Conservation (phyloP, 805 yeast species). For the Metschnikowia cerradonensis region DNA sequence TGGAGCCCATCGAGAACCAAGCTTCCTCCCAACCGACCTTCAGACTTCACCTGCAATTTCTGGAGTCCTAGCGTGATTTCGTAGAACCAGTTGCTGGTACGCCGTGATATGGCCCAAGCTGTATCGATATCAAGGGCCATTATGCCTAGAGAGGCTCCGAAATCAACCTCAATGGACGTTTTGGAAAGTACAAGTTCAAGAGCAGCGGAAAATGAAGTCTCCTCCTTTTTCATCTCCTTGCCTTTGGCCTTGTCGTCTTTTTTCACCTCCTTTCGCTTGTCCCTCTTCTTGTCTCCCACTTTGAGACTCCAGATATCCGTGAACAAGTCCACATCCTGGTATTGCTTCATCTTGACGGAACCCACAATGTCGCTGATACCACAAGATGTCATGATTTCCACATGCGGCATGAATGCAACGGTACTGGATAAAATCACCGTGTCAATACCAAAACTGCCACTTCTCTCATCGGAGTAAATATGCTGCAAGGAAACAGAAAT, state of each 20-base stretch:
- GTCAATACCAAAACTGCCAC: slow-evolving; percentile 59
- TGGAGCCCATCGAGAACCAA: slow-evolving; percentile 47
- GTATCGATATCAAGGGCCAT: slow-evolving; percentile 51
- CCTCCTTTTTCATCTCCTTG: background rate
- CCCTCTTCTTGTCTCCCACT: background rate
- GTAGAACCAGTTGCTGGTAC: slow-evolving; percentile 67
- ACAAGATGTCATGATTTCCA: slow-evolving; percentile 47
- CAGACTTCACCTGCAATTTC: slow-evolving; percentile 46
- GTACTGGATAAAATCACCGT: slow-evolving; percentile 47
- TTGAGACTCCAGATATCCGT: slow-evolving; percentile 74
- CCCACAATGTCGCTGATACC: slow-evolving; percentile 53
- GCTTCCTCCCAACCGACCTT: slow-evolving; percentile 78
- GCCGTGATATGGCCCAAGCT: slow-evolving; percentile 67
- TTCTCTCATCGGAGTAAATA: slow-evolving; percentile 82
- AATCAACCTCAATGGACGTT: slow-evolving; percentile 56
- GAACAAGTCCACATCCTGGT: slow-evolving; percentile 82
- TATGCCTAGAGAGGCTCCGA: slow-evolving; percentile 81
- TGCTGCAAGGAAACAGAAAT: slow-evolving; percentile 78
- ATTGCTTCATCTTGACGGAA: slow-evolving; percentile 73
- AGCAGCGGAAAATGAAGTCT: slow-evolving; percentile 63
- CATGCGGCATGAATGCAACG: slow-evolving; percentile 38
- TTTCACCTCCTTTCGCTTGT: background rate
- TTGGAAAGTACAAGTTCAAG: slow-evolving; percentile 53
- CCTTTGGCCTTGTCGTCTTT: background rate
- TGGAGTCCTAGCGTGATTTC: slow-evolving; percentile 60